Evolutionary conservation across 257 asterid genomes (phyloP), one percentile per base, ranked within the genome.

Genomic region (Solanum megistacrolobum): DNA sequence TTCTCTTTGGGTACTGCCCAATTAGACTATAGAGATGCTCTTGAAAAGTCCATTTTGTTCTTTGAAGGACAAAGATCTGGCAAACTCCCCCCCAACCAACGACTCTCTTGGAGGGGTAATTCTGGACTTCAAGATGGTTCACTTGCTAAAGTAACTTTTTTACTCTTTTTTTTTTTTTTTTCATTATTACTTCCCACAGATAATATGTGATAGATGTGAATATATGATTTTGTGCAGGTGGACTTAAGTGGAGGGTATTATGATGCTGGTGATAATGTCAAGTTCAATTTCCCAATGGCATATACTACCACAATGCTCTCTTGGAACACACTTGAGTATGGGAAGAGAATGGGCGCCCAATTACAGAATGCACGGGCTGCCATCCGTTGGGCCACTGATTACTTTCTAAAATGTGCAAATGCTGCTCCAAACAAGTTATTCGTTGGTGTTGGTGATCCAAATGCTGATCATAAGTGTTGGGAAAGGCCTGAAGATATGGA

Each of bases 1-100:
- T 66, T 72, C 69, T 85, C 86, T 71, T 6, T 29, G 25, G 6
- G 68, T 12, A 13, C 16, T 66, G 95, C 91, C 7, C 83, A 87
- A 55, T 55, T 55, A 83, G 93, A 96, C 88, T 96, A 96, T 88
- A 83, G 93, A 83, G 98, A 96, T 74, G 99, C 99, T 84, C 93
- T 96, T 58, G 92, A 92, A 0, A 96, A 95, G 89, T 96, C 99
- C 92, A 88, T 95, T 72, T 48, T 95, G 87, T 96, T 96, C 90
- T 96, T 96, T 91, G 95, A 95, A 81, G 99, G 98, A 4, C 99
- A 96, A 88, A 91, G 99, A 89, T 96, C 99, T 11, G 99, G 99
- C 7, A 90, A 88, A 84, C 88, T 94, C 16, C 96, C 98, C 20
- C 20, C 34, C 5, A 74, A 23, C 68, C 96, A 94, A 43, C 86